Base-by-base conservation (phyloP, 768 basidiomycete genomes). In the Candolleomyces efflorescens region DNA sequence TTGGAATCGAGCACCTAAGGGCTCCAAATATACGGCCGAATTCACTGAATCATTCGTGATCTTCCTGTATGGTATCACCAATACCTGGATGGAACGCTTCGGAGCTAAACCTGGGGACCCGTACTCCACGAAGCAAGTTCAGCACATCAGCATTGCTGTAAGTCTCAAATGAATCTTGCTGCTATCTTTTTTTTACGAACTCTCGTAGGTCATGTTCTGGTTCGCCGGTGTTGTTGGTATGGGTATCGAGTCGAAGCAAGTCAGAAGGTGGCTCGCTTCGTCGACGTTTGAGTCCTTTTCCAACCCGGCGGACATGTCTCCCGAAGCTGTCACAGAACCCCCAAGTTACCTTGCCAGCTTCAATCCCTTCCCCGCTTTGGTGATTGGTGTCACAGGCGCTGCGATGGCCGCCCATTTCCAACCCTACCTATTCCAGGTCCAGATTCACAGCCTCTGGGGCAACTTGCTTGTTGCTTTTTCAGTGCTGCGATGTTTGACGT, bases 11-110 rank as follows among this genome's bases (percentile, higher is more conserved):
- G 75, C 84, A 0, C 87, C 85, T 0, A 69, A 72, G 3, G 74
- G 75, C 20, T 71, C 73, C 22, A 73, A 73, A 46, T 77, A 80
- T 7, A 83, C 86, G 6, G 90, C 86, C 5, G 91, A 93, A 69
- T 87, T 91, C 54, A 78, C 86, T 57, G 92, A 94, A 71, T 91
- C 87, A 0, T 66, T 77, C 10, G 80, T 92, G 53, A 94, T 98
- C 64, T 95, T 95, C 73, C 36, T 85, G 0, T 98, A 98, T 67
- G 95, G 95, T 7, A 77, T 83, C 36, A 89, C 92, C 44, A 96
- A 98, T 68, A 93, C 90, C 15, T 98, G 93, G 92, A 93, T 98
- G 91, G 96, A 98, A 72, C 83, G 96, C 43, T 91, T 96, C 62
- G 95, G 94, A 3, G 90, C 87, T 0, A 72, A 80, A 15, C 73